Base-by-base conservation (phyloP, 2,329 filamentous ascomycete species). In the Aspergillus pseudoglaucus region DNA sequence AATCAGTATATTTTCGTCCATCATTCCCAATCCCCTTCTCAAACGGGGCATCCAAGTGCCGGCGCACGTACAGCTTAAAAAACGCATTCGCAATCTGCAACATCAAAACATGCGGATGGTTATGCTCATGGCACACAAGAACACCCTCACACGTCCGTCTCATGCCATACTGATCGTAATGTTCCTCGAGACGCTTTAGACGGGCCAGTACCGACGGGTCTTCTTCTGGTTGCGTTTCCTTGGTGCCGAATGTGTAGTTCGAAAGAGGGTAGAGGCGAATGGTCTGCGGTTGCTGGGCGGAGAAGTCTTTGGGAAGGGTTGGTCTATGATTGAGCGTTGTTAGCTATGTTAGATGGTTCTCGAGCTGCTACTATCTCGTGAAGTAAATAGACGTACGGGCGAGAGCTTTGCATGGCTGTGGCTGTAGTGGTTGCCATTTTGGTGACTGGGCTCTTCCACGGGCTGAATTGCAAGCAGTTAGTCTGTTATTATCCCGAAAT, bases 1-100 rank as follows among this genome's bases (percentile, higher is more conserved):
- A 37, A 51, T 46, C 41, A 37, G 22, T 23, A 42, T 30, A 10
- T 15, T 15, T 35, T 14, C 18, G 15, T 7, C 15, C 12, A 35
- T 17, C 25, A 22, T 20, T 39, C 37, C 37, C 25, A 22, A 17
- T 39, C 37, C 37, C 10, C 30, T 33, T 33, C 30, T 39, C 14
- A 15, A 39, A 15, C n/a, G n/a, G 37, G n/a, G n/a, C 20, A 18
- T 39, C 3, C 17, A 23, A 12, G 15, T 18, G 42, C 38, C 10
- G 35, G 32, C 18, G 22, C 42, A 63, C 75, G 14, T 71, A 84
- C 68, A 98, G 81, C 75, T 98, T 98, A 77, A 98, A 98, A 75
- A 98, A 98, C 20, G 93, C 91, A 69, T 98, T 98, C 46, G 93
- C 93, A 62, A 98, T 98, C 77, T 98, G 93, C 54, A 98, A 80